Percentiles rank a stretch among this genome's conserved stretches.
Evolutionary conservation across 208 protist species (phyloP).

Genomic region (Polymyxa betae): DNA sequence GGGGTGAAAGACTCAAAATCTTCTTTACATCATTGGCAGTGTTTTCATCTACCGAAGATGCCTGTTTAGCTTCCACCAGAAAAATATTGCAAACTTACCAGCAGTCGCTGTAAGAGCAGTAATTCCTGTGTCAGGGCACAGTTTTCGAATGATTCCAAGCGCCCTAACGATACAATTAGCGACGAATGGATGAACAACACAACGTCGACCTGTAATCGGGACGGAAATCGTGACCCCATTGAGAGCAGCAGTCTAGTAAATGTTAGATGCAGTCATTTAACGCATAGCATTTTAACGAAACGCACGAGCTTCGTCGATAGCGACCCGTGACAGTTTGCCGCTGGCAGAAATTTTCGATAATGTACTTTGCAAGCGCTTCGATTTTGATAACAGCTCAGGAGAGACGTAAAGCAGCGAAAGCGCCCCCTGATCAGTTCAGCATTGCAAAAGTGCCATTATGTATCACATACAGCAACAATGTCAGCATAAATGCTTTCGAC

Average conservation of each 20-base stretch:
- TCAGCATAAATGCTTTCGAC: no score
- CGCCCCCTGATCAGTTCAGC: no score
- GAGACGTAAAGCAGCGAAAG: slow-evolving; percentile 45
- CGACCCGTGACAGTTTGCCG: background rate
- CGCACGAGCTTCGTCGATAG: slow-evolving; percentile 27
- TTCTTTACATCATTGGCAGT: slow-evolving; percentile 12
- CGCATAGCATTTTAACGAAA: no score
- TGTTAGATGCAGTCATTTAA: background rate
- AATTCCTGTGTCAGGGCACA: background rate
- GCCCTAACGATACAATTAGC: slow-evolving; percentile 9
- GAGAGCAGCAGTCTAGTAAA: slow-evolving; percentile 22
- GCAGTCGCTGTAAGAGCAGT: background rate
- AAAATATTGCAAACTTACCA: slow-evolving; percentile 5
- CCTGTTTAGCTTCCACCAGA: no score
- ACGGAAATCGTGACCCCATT: slow-evolving; percentile 40
- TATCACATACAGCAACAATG: no score
- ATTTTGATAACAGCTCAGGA: slow-evolving; percentile 3
- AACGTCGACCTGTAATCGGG: background rate
- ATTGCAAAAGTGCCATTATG: no score
- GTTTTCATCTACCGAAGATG: slow-evolving; percentile 1
- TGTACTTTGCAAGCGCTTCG: background rate
- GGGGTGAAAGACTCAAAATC: background rate
- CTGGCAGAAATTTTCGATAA: background rate
- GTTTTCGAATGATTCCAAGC: background rate
- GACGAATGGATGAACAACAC: background rate